Percentiles rank a stretch among this genome's conserved stretches.
Evolutionary conservation across 2,329 filamentous ascomycete species (phyloP).

Genomic region (Conoideocrella luteorostrata): DNA sequence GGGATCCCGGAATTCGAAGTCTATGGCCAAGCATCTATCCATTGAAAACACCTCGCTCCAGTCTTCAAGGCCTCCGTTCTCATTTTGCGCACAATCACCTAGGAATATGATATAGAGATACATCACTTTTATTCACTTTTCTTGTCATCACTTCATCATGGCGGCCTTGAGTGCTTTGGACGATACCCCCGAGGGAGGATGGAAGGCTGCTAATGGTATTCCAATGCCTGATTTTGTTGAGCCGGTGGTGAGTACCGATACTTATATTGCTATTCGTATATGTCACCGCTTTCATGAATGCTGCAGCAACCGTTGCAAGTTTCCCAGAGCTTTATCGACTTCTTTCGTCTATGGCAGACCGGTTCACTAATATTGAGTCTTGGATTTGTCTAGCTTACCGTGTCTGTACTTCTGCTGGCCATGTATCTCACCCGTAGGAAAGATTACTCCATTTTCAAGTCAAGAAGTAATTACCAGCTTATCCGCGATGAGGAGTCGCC

Average conservation of each 20-base stretch:
- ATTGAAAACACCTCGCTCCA: no score
- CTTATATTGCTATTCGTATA: no score
- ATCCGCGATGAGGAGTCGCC: conserved; percentile 19
- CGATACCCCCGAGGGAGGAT: conserved; percentile 16
- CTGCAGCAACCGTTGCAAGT: no score
- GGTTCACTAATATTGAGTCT: neutral
- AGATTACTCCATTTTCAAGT: conserved; percentile 26
- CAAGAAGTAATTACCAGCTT: conserved; percentile 15
- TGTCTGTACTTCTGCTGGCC: conserved; percentile 29
- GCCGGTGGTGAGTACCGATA: conserved; percentile 21
- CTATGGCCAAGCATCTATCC: no score
- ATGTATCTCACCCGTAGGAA: conserved; percentile 31
- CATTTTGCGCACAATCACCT: neutral
- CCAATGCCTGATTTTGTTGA: conserved; percentile 28
- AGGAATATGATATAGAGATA: neutral
- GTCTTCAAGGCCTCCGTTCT: neutral
- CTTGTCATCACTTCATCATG: neutral
- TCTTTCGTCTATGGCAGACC: neutral
- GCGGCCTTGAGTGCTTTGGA: conserved; percentile 4
- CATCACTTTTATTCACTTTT: neutral
- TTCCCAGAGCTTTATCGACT: no score
- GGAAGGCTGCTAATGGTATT: conserved; percentile 19
- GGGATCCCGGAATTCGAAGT: no score
- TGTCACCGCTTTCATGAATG: no score
- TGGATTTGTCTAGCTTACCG: conserved; percentile 23